A percentile compares a stretch with the other conserved stretches of the same genome.
phyloP scores from a whole-genome alignment of 805 yeast genomes.

The Kazachstania viticola region DNA sequence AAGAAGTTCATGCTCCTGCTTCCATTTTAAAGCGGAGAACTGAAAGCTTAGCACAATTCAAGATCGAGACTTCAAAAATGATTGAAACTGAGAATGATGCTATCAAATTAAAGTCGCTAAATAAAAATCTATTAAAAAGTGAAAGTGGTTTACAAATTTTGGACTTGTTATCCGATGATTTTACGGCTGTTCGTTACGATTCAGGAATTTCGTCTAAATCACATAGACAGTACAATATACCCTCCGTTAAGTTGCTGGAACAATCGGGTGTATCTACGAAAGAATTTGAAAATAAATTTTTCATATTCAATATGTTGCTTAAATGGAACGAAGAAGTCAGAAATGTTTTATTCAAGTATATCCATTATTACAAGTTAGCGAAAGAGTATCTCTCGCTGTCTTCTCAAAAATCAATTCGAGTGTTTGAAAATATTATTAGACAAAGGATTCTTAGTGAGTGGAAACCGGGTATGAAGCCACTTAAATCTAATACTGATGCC shows the following conservation, averaged over 20 bases:
- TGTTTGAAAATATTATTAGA: slow-evolving; percentile 39
- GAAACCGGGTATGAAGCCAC: background rate
- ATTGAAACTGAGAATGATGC: slow-evolving; percentile 16
- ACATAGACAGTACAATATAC: slow-evolving; percentile 3
- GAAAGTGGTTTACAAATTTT: slow-evolving; percentile 10
- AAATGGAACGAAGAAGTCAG: slow-evolving; percentile 71
- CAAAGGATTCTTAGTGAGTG: slow-evolving; percentile 10
- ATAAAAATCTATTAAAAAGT: slow-evolving; percentile 7
- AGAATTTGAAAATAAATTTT: slow-evolving; percentile 44
- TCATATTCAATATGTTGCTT: slow-evolving; percentile 58
- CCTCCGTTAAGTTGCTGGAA: slow-evolving; percentile 15
- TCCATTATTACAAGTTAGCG: slow-evolving; percentile 37
- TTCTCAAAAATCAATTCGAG: slow-evolving; percentile 38
- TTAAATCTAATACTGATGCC: background rate
- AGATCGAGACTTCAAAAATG: slow-evolving; percentile 32
- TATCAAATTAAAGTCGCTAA: slow-evolving; percentile 10
- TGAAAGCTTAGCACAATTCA: slow-evolving; percentile 28
- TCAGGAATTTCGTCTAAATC: slow-evolving; percentile 1
- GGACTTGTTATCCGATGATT: slow-evolving; percentile 13
- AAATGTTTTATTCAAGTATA: slow-evolving; percentile 49
- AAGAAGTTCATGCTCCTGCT: slow-evolving; percentile 13
- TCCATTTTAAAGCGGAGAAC: slow-evolving; percentile 12
- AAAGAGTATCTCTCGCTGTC: slow-evolving; percentile 33
- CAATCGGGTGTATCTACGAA: slow-evolving; percentile 1
- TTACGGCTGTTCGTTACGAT: slow-evolving; percentile 6